A percentile compares a stretch with the other conserved stretches of the same genome.
Conservation (phyloP, 2,329 filamentous ascomycete genomes). For the Leptographium galeiforme region DNA sequence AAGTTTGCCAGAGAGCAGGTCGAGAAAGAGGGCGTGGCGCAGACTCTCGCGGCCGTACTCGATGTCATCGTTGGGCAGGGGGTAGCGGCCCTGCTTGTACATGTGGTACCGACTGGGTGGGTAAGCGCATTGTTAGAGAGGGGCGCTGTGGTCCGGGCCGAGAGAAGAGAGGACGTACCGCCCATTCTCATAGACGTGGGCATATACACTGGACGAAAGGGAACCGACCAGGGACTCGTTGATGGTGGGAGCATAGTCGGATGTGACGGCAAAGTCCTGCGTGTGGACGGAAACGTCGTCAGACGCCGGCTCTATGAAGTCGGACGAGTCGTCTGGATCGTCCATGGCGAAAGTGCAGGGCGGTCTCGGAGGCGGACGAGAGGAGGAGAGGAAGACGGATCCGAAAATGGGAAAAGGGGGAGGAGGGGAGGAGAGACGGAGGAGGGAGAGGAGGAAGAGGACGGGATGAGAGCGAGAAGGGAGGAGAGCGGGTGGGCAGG, state of each 20-base stretch:
- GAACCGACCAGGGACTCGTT: constrained; percentile 22
- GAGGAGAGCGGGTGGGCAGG: neutral
- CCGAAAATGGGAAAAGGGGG: neutral
- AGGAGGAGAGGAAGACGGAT: neutral
- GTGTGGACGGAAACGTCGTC: constrained; percentile 7
- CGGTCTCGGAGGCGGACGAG: neutral
- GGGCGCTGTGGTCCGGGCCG: too few species aligned
- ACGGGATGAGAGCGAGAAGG: neutral
- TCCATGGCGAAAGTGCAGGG: neutral
- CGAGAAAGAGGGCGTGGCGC: constrained; percentile 33
- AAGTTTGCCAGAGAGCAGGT: constrained; percentile 29
- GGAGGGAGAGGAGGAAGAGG: neutral
- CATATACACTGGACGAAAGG: constrained; percentile 25
- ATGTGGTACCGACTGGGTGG: constrained; percentile 31
- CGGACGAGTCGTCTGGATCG: constrained; percentile 5
- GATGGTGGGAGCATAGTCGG: constrained; percentile 25
- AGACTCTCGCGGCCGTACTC: constrained; percentile 36
- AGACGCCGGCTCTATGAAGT: constrained; percentile 12
- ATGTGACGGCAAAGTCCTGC: constrained; percentile 16
- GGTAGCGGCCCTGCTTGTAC: constrained; percentile 32
- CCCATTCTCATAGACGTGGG: constrained; percentile 23
- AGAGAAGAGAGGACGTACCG: constrained; percentile 14
- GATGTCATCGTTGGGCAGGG: constrained; percentile 37
- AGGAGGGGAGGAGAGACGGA: neutral
- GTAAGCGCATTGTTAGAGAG: neutral